Base-by-base conservation (phyloP, 1,139 yeast genomes). In the Yamadazyma atlantica region DNA sequence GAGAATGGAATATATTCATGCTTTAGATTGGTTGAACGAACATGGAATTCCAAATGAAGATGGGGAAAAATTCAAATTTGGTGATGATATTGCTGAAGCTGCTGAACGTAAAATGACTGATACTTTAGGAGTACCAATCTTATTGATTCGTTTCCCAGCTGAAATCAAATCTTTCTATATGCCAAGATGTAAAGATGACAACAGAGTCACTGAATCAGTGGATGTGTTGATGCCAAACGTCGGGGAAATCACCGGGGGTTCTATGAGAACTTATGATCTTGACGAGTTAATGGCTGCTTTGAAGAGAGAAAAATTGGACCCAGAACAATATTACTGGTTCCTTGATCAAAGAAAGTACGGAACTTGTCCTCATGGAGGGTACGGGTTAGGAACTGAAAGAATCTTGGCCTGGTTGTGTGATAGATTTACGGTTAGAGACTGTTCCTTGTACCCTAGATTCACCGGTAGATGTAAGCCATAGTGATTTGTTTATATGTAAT, bases 101-200 rank as follows among this genome's bases (percentile, higher is more conserved):
- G 97, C 97, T 42, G 99, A 92, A 75, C 86, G 99, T 64, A 87
- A 84, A 67, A 92, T 92, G 98, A 89, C 96, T 29, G 99, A 92
- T 62, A 78, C 85, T 43, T 85, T 94, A 59, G 90, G 90, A 57
- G 84, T 77, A 48, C 99, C 99, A 49, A 90, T 92, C 51, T 75
- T 92, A 53, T 80, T 92, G 62, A 92, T 81, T 44, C 79, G 92
- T 55, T 92, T 92, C 92, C 99, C 99, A 39, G 89, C 88, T 38
- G 97, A 85, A 63, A 87, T 92, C 72, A 92, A 94, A 69, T 88
- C 97, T 4, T 92, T 92, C 76, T 92, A 92, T 81, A 92, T 92
- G 98, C 83, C 85, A 70, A 88, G 84, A 66, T 88, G 96, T 64
- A 60, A 66, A 12, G 97, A 88, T 56, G 97, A 92, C 59, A 83